Percentiles rank a stretch among this genome's conserved stretches.
These are phyloP conservation scores for Lenwebbia sp. DNA, from an alignment of 345 rosid genomes.

Conservation along the genomic window DNA sequence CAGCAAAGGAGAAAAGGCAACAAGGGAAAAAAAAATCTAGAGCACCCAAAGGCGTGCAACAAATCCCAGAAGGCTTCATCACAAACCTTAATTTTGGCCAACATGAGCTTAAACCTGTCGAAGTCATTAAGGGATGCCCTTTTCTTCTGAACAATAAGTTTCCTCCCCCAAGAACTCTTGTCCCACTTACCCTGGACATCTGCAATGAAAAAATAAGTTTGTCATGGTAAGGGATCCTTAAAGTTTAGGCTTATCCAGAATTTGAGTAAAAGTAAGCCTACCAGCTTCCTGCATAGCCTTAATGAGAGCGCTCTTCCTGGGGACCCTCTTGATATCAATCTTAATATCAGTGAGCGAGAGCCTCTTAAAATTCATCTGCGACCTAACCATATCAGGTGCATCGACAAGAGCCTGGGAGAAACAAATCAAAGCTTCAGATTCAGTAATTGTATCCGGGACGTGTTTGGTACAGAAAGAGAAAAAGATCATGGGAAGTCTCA, in stretches of 20 bases:
- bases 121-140: constrained; percentile 75
- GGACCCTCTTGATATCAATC: constrained; percentile 66
- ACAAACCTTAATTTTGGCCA: constrained; percentile 77
- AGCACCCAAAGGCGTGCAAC: not conserved
- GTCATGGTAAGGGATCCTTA: not conserved
- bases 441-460: not conserved
- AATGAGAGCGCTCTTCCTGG: constrained; percentile 64
- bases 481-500: not conserved
- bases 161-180: constrained; percentile 78
- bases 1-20: not conserved
- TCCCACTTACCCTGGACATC: constrained; percentile 89
- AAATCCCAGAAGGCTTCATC: not conserved
- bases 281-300: constrained; percentile 87
- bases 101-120: constrained; percentile 77
- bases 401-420: constrained; percentile 60
- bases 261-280: constrained; percentile 9
- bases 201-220: constrained; percentile 3
- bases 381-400: constrained; percentile 77
- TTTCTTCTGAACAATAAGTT: constrained; percentile 62
- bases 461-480: not conserved
- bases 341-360: constrained; percentile 61
- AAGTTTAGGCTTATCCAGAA: not conserved
- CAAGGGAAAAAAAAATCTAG: too few relatives aligned
- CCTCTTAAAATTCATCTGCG: constrained; percentile 82
- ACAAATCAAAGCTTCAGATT: not conserved